Evolutionary conservation across 1,139 yeast genomes (phyloP).

Genomic region (Saccharomyces hybrid): DNA sequence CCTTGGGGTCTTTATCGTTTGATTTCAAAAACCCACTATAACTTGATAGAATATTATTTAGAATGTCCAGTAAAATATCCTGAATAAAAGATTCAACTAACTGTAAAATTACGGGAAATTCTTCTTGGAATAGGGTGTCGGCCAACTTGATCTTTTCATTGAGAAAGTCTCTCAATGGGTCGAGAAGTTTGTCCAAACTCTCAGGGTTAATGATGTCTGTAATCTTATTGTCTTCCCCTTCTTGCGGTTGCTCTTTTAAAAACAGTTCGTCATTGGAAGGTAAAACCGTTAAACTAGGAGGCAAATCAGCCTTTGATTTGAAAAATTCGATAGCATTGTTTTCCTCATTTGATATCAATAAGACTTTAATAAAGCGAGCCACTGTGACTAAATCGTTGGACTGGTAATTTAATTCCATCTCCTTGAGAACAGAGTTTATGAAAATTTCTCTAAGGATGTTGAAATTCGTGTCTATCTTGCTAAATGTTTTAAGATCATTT

Average conservation of each 20-base stretch:
- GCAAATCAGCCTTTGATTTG: conserved; percentile 39
- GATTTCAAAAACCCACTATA: conserved; percentile 12
- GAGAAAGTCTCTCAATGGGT: conserved; percentile 11
- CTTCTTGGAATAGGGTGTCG: conserved; percentile 32
- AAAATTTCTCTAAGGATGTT: conserved; percentile 46
- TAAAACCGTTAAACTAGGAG: conserved; percentile 28
- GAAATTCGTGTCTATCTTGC: conserved; percentile 17
- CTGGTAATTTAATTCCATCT: conserved; percentile 57
- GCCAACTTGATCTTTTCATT: conserved; percentile 31
- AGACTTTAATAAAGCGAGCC: conserved; percentile 34
- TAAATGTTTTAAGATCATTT: conserved; percentile 16
- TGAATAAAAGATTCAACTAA: conserved; percentile 43
- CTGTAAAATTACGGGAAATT: conserved; percentile 32
- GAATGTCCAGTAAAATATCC: conserved; percentile 38
- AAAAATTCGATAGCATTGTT: conserved; percentile 42
- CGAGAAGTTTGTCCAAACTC: conserved; percentile 14
- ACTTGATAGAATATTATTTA: conserved; percentile 9
- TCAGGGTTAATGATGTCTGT: neutral
- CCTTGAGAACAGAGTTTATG: conserved; percentile 64
- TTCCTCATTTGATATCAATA: conserved; percentile 37
- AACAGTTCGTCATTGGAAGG: conserved; percentile 20
- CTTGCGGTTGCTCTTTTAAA: neutral
- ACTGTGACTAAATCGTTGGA: conserved; percentile 40
- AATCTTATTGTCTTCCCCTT: neutral
- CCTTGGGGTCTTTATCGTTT: conserved; percentile 8